A percentile compares a stretch with the other conserved stretches of the same genome.
phyloP scores from a whole-genome alignment of 2,329 filamentous ascomycete species.

The Neofusicoccum cordaticola region DNA sequence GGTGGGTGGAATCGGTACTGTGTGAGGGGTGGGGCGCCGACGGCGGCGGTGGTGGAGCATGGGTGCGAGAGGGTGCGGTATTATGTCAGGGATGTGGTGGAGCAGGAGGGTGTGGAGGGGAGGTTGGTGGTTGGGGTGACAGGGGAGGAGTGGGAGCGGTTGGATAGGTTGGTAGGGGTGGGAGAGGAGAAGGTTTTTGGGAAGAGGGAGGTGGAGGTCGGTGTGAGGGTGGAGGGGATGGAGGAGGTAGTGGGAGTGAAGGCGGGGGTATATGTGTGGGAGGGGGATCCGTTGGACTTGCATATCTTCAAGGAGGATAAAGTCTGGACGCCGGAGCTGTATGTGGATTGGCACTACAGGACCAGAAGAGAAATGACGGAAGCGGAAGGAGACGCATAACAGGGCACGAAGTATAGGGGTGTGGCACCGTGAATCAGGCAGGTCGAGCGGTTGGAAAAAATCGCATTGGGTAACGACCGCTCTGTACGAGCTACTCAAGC shows the following conservation, averaged over 20 bases:
- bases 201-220: not conserved
- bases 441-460: too few relatives aligned
- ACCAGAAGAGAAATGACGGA: not conserved
- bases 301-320: not conserved
- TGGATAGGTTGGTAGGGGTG: not conserved
- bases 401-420: too few relatives aligned
- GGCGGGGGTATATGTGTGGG: not conserved
- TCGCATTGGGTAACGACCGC: too few relatives aligned
- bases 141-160: not conserved
- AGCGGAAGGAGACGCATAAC: not conserved
- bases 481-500: too few relatives aligned
- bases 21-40: not conserved
- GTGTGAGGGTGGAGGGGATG: not conserved
- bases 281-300: not conserved
- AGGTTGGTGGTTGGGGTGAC: not conserved
- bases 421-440: too few relatives aligned
- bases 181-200: not conserved
- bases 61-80: not conserved
- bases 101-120: not conserved
- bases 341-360: not conserved
- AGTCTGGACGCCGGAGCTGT: not conserved
- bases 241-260: not conserved
- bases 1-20: not conserved
- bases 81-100: not conserved
- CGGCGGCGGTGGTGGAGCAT: not conserved